phyloP scores from a whole-genome alignment of 1,284 basidiomycete genomes.

The Melampsora allii-populina region DNA sequence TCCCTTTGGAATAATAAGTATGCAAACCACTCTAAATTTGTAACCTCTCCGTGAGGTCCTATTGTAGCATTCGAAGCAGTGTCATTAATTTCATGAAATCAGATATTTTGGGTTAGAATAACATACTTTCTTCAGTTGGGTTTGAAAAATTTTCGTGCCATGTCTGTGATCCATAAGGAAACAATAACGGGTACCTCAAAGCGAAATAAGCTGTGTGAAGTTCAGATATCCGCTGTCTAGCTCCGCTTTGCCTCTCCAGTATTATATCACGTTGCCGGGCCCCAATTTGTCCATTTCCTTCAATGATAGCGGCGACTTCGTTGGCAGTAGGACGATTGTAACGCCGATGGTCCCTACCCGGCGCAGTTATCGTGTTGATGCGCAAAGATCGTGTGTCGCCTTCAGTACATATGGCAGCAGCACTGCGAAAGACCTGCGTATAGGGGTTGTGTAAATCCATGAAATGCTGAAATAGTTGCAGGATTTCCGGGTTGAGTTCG shows the following conservation, averaged over 20 bases:
- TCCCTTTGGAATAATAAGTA: background rate
- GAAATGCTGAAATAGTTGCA: background rate
- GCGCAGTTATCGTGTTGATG: background rate
- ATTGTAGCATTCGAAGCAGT: background rate
- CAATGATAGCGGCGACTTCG: background rate
- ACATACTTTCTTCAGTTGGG: background rate
- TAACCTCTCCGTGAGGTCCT: background rate
- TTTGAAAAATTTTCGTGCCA: background rate
- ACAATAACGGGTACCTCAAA: conserved; percentile 1
- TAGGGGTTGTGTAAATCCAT: background rate
- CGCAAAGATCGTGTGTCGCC: background rate
- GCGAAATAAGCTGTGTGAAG: background rate
- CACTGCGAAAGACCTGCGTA: background rate
- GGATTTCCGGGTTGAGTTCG: background rate
- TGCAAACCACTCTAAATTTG: background rate
- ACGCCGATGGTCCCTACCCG: background rate
- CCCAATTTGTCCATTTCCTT: background rate
- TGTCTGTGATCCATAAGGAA: conserved; percentile 2
- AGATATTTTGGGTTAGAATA: background rate
- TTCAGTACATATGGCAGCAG: background rate
- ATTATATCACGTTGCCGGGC: background rate
- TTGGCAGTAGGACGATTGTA: background rate
- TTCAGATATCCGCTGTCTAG: background rate
- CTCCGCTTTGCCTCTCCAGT: background rate
- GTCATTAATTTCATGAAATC: background rate